phyloP scores from a whole-genome alignment of 371 early-diverging fungal species.

The Rhizopus stolonifer region DNA sequence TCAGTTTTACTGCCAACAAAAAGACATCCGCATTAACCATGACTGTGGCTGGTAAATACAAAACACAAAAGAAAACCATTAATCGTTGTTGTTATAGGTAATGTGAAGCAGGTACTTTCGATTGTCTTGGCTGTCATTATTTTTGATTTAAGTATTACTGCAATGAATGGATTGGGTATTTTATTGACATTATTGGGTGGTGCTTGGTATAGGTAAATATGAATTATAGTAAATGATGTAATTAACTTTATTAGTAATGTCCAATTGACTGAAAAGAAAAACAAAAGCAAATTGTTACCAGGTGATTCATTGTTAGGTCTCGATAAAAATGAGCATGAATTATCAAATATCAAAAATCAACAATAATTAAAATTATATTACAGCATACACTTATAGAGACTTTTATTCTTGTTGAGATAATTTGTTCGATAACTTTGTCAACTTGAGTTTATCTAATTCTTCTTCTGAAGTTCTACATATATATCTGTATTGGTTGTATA shows the following conservation, averaged over 20 bases:
- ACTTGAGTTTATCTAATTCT: constrained; percentile 58
- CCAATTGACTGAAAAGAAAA: constrained; percentile 21
- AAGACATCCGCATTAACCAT: constrained; percentile 84
- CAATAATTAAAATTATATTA: constrained; percentile 10
- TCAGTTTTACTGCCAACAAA: constrained; percentile 83
- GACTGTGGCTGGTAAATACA: constrained; percentile 76
- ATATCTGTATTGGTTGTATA: background rate
- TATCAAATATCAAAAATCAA: constrained; percentile 24
- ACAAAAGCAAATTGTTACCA: constrained; percentile 18
- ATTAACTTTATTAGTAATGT: constrained; percentile 14
- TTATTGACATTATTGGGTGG: constrained; percentile 79
- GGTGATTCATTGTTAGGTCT: constrained; percentile 26
- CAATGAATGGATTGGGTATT: constrained; percentile 73
- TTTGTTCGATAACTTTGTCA: constrained; percentile 41
- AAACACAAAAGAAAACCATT: too few relatives aligned
- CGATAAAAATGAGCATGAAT: constrained; percentile 23
- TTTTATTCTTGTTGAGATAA: background rate
- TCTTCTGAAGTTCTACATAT: constrained; percentile 53
- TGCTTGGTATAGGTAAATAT: constrained; percentile 53
- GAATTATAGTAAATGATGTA: background rate
- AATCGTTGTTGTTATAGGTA: too few relatives aligned
- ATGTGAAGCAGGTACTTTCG: constrained; percentile 86
- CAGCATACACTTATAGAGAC: background rate
- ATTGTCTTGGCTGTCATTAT: constrained; percentile 77
- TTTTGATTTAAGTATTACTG: constrained; percentile 67